A percentile compares a stretch with the other conserved stretches of the same genome.
Conservation (phyloP, 139 green algal genomes). For the Chlamydomonas sp. region DNA sequence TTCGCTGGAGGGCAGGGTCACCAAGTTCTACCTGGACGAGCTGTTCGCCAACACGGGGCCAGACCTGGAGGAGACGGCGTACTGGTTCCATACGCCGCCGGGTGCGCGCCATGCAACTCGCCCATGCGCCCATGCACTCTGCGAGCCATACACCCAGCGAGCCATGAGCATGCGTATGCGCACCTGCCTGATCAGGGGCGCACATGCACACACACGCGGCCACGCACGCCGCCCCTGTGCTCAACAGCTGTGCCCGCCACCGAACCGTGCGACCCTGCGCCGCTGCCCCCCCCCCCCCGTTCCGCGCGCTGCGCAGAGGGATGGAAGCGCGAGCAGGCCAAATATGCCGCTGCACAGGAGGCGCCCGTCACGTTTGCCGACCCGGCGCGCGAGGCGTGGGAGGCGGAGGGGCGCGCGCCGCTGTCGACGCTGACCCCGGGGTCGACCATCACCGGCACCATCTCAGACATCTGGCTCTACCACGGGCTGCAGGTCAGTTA, state of each 20-base stretch:
- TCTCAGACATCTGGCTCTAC: slow-evolving; percentile 42
- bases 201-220: too few relatives aligned
- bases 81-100: slow-evolving; percentile 42
- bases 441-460: slow-evolving; percentile 10
- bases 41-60: slow-evolving; percentile 21
- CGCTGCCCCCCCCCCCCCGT: too few relatives aligned
- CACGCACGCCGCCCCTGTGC: too few relatives aligned
- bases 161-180: too few relatives aligned
- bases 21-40: slow-evolving; percentile 24
- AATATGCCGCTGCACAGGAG: slow-evolving; percentile 4
- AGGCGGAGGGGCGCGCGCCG: not conserved
- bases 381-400: slow-evolving; percentile 7
- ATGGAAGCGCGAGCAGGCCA: not conserved
- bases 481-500: slow-evolving; percentile 39
- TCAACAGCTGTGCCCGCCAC: too few relatives aligned
- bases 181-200: too few relatives aligned
- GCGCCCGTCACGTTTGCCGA: slow-evolving; percentile 13
- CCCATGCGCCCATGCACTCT: too few relatives aligned
- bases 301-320: not conserved
- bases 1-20: slow-evolving; percentile 17
- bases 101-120: too few relatives aligned
- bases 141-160: too few relatives aligned
- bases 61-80: slow-evolving; percentile 35
- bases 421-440: slow-evolving; percentile 26
- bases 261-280: too few relatives aligned